Base-by-base conservation (phyloP, 208 protist species). In the Leishmania braziliensis region DNA sequence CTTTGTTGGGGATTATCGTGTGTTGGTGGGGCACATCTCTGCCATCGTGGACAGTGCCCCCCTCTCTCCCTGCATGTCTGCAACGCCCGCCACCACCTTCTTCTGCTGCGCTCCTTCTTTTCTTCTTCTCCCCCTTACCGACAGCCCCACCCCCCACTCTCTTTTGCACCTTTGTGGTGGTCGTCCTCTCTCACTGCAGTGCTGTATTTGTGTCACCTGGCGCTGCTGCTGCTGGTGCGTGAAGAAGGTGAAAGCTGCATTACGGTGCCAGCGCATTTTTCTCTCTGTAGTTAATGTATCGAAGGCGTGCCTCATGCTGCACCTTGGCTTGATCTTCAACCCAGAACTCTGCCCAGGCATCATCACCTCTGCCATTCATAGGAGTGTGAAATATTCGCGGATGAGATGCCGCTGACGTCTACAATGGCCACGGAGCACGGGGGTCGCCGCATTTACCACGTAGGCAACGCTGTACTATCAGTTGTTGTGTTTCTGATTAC, bases 401-500 rank as follows among this genome's bases (percentile, higher is more conserved):
- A 56, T 23, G 62, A 5, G 71, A 72, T 79, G 62, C 50, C 50
- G 29, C 71, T 26, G 16, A n/a, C 48, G 20, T 54, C 54, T 1
- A 23, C 29, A 1, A 48, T 5, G 20, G 1, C 54, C 8, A 20
- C 18, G 56, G 76, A 9, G 29, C 23, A 2, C 26, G 81, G 74
- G 0, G 75, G 54, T 12, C 77, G n/a, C 53, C 84, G 84, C 16
- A 77, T 88, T 3, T 39, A 78, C 9, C 78, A 84, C 69, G 0
- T 43, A 3, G 84, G 84, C 58, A 88, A 88, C 36, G 76, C 72
- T 1, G 60, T 68, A 5, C 66, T 88, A 48, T 88, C 77, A 9
- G 10, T 75, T 2, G 29, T 75, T 14, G 79, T 81, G 2, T 78
- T 88, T 33, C 43, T 82, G 23, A 16, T 76, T 8, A 75, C 80